phyloP scores from a whole-genome alignment of 1,284 basidiomycete genomes.

The Earliella scabrosa region DNA sequence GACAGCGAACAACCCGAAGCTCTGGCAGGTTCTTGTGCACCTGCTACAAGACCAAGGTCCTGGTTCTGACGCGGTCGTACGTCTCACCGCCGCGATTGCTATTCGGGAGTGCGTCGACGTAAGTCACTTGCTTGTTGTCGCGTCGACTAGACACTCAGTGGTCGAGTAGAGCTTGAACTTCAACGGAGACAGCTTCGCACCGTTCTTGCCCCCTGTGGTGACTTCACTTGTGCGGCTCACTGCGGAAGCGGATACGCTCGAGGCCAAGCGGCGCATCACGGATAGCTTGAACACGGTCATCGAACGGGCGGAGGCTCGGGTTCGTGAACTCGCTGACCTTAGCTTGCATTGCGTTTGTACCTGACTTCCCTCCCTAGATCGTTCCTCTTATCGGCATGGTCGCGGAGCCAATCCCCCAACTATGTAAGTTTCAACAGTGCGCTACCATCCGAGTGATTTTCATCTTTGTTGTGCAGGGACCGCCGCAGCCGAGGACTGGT shows the following conservation, averaged over 20 bases:
- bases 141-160: neutral
- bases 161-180: conserved; percentile 41
- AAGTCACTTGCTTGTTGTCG: conserved; percentile 35
- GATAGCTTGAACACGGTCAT: conserved; percentile 76
- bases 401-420: conserved; percentile 67
- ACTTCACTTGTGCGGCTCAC: conserved; percentile 70
- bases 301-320: conserved; percentile 65
- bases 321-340: conserved; percentile 36
- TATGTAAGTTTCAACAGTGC: conserved; percentile 61
- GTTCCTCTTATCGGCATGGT: conserved; percentile 71
- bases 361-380: conserved; percentile 49
- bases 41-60: conserved; percentile 70
- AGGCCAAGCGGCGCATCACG: conserved; percentile 79
- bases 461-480: conserved; percentile 51
- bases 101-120: conserved; percentile 85
- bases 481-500: conserved; percentile 71
- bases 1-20: conserved; percentile 60
- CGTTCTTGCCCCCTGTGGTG: conserved; percentile 62
- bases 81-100: conserved; percentile 78
- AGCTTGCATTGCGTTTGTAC: neutral
- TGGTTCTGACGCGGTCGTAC: conserved; percentile 81
- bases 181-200: conserved; percentile 58
- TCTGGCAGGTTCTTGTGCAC: conserved; percentile 84
- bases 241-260: conserved; percentile 75
- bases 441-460: conserved; percentile 6